These are phyloP conservation scores for Salix udensis DNA, from an alignment of 345 rosid species.

Conservation along the genomic window DNA sequence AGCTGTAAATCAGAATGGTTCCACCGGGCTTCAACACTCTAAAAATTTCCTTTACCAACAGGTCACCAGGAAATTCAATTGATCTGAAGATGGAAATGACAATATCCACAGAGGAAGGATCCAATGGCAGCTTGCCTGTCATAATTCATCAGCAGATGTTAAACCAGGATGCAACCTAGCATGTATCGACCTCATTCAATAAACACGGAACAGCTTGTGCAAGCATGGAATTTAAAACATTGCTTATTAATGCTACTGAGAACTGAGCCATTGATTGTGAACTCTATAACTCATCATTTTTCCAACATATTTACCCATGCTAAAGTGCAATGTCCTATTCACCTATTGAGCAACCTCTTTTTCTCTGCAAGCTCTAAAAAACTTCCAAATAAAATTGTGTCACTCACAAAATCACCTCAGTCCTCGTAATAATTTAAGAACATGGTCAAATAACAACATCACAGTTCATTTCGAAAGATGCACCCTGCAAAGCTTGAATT, in stretches of 20 bases:
- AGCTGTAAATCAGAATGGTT: constrained; percentile 39
- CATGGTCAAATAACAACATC: no score
- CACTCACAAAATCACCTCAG: not conserved
- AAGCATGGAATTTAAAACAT: not conserved
- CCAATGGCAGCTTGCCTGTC: constrained; percentile 64
- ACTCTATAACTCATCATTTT: not conserved
- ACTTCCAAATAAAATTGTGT: not conserved
- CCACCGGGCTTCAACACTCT: constrained; percentile 79
- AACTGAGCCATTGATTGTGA: not conserved
- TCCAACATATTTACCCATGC: no score
- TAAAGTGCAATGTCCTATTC: no score
- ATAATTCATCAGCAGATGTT: constrained; percentile 10
- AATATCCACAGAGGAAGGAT: constrained; percentile 50
- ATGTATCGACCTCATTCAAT: not conserved
- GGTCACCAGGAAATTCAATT: constrained; percentile 51
- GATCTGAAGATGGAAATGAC: constrained; percentile 47
- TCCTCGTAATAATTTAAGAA: not conserved
- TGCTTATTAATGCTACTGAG: not conserved
- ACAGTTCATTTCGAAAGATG: no score
- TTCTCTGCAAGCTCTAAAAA: not conserved
- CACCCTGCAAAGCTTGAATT: not conserved
- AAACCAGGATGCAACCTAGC: not conserved
- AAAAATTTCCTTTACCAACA: constrained; percentile 46
- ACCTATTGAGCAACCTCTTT: no score
- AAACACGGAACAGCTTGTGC: not conserved